These are phyloP conservation scores for Boletus barrowsii DNA, from an alignment of 768 basidiomycete species.

Conservation along the genomic window DNA sequence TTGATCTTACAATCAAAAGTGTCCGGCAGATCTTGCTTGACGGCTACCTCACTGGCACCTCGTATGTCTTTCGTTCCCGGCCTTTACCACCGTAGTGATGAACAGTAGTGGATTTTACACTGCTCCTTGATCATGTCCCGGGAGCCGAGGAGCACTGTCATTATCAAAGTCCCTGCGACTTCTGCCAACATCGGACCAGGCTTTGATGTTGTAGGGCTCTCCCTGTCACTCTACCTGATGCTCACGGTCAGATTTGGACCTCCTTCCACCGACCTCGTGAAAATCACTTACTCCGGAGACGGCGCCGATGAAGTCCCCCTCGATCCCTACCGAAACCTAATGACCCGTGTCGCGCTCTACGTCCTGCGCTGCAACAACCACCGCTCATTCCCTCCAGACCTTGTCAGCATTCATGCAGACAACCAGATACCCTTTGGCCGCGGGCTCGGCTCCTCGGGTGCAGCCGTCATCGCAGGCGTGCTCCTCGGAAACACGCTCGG, in stretches of 20 bases:
- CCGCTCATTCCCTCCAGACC: slow-evolving; percentile 67
- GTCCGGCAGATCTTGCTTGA: background rate
- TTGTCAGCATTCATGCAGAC: slow-evolving; percentile 65
- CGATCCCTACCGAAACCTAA: slow-evolving; percentile 94
- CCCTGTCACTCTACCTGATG: slow-evolving; percentile 81
- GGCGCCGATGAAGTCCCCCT: slow-evolving; percentile 90
- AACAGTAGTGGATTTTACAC: background rate
- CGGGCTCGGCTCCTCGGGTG: slow-evolving; percentile 95
- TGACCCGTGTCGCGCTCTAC: slow-evolving; percentile 95
- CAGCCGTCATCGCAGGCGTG: slow-evolving; percentile 98
- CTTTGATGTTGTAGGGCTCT: slow-evolving; percentile 99
- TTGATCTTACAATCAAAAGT: too few species aligned
- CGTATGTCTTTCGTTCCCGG: slow-evolving; percentile 3
- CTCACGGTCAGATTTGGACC: slow-evolving; percentile 56
- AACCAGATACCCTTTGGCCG: slow-evolving; percentile 99
- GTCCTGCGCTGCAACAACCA: slow-evolving; percentile 88
- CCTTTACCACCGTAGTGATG: background rate
- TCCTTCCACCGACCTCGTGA: slow-evolving; percentile 48
- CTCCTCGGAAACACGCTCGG: slow-evolving; percentile 86
- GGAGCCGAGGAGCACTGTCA: slow-evolving; percentile 38
- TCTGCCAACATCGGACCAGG: slow-evolving; percentile 99
- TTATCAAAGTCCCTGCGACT: slow-evolving; percentile 90
- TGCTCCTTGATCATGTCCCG: slow-evolving; percentile 18
- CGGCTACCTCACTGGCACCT: background rate
- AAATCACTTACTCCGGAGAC: slow-evolving; percentile 79